These are phyloP conservation scores for Baudoinia panamericana DNA, from an alignment of 495 filamentous ascomycete species.

Conservation along the genomic window DNA sequence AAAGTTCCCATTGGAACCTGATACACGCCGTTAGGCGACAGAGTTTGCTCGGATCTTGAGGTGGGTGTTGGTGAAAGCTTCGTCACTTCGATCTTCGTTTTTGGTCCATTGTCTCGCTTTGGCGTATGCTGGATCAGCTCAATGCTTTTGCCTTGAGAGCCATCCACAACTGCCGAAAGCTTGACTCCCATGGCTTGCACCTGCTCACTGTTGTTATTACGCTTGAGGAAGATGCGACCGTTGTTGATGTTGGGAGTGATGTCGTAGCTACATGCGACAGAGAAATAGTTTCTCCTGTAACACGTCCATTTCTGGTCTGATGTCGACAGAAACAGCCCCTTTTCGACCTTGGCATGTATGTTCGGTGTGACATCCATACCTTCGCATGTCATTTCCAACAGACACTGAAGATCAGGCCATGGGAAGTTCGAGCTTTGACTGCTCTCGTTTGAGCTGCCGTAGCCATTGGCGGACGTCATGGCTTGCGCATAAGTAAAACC, in stretches of 20 bases:
- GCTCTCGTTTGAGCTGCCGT: neutral
- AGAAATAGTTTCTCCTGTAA: slow-evolving; percentile 91
- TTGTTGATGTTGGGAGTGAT: slow-evolving; percentile 42
- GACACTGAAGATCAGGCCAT: slow-evolving; percentile 38
- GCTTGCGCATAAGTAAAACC: slow-evolving; percentile 6
- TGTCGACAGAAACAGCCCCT: slow-evolving; percentile 74
- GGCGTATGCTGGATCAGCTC: slow-evolving; percentile 91
- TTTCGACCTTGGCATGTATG: slow-evolving; percentile 76
- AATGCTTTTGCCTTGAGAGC: slow-evolving; percentile 59
- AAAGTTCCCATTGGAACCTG: slow-evolving; percentile 16
- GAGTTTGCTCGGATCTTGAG: slow-evolving; percentile 7
- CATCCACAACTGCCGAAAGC: slow-evolving; percentile 78
- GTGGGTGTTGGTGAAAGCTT: slow-evolving; percentile 53
- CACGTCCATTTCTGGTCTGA: slow-evolving; percentile 87
- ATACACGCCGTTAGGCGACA: slow-evolving; percentile 16
- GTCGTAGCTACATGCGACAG: slow-evolving; percentile 69
- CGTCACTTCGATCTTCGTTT: slow-evolving; percentile 60
- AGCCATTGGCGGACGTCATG: slow-evolving; percentile 10
- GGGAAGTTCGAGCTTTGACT: slow-evolving; percentile 21
- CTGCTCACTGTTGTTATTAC: slow-evolving; percentile 34
- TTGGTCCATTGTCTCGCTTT: slow-evolving; percentile 85
- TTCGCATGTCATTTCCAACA: slow-evolving; percentile 44
- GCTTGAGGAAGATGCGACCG: slow-evolving; percentile 35
- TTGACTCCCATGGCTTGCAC: slow-evolving; percentile 63
- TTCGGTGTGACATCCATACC: slow-evolving; percentile 52